phyloP scores from a whole-genome alignment of 2,329 filamentous ascomycete species.

The Trichophaea hybrida region DNA sequence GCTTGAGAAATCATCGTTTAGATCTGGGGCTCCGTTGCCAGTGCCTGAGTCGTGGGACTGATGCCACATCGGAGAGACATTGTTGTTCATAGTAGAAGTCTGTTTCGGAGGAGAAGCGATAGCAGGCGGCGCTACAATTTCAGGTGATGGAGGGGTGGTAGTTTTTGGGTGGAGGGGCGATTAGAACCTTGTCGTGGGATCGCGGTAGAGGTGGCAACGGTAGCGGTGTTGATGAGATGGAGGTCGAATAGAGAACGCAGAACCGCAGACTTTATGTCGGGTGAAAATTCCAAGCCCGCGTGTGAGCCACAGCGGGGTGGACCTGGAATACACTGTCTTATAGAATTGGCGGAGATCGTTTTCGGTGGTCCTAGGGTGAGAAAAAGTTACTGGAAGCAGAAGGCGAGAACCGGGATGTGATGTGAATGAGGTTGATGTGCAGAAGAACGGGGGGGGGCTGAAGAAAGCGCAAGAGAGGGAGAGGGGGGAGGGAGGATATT shows the following conservation, averaged over 20 bases:
- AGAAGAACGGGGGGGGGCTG: neutral
- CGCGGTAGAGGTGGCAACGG: constrained; percentile 3
- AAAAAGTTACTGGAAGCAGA: neutral
- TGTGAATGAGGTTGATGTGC: neutral
- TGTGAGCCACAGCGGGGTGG: constrained; percentile 20
- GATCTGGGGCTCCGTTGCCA: constrained; percentile 8
- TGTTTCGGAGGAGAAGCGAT: neutral
- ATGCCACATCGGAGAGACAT: constrained; percentile 18
- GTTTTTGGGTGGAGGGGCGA: neutral
- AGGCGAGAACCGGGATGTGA: neutral
- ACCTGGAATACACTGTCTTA: constrained; percentile 13
- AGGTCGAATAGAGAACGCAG: constrained; percentile 10
- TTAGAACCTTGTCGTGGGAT: neutral
- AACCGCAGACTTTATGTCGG: constrained; percentile 2
- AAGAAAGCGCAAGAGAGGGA: neutral
- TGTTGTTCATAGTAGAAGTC: constrained; percentile 17
- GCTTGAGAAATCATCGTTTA: constrained; percentile 19
- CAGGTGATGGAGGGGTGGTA: constrained; percentile 13
- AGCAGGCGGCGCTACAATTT: neutral
- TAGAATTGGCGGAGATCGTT: constrained; percentile 2
- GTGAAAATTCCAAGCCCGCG: constrained; percentile 17
- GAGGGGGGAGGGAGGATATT: neutral
- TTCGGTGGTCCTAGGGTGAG: constrained; percentile 10
- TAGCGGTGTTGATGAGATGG: constrained; percentile 7
- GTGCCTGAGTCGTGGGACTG: constrained; percentile 7